Base-by-base conservation (phyloP, 108 stramenopile genomes). In the Skeletonema tropicum region DNA sequence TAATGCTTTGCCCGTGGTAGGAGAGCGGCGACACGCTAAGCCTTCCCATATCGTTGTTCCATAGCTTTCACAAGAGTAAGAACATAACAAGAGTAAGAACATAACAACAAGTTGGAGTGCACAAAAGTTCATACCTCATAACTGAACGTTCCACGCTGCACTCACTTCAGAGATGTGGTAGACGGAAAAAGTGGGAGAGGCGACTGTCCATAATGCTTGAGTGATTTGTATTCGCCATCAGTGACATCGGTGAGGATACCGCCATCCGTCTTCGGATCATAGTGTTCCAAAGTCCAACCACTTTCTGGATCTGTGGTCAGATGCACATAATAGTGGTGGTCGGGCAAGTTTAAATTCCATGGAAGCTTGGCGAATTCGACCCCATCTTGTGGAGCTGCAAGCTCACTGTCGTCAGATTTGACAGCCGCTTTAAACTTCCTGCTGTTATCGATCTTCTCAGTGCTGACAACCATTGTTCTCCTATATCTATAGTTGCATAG, bases 41-140 rank as follows among this genome's bases (percentile, higher is more conserved):
- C 93, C 93, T 81, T 94, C 93, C 91, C 91, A 94, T 26, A 94
- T 80, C 31, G 91, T 92, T 12, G 91, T 90, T 57, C 93, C 93
- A 65, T 94, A 94, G 66, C 42, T 45, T 45, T 45, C 11, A 15
- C 12, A 45, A n/a, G 42, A 13, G 39, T 4, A n/a, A 45, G 15
- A 45, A 3, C 15, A n/a, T 3, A 3, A 45, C 42, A 45, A n/a
- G 42, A 13, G 39, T 4, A n/a, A 45, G 15, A 45, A 3, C 15
- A n/a, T 3, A 3, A 45, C 42, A n/a, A n/a, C n/a, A 45, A 45
- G 42, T 45, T 45, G n/a, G 42, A n/a, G 42, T 45, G 15, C 15
- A 45, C 42, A 45, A 15, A n/a, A 45, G 42, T 45, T 4, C 4
- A 45, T n/a, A 45, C n/a, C 15, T 45, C 15, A 4, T 45, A 3